Evolutionary conservation across 1,139 yeast species (phyloP), one percentile per base, ranked within the genome.

Genomic region (Lizanozyma gosingica): DNA sequence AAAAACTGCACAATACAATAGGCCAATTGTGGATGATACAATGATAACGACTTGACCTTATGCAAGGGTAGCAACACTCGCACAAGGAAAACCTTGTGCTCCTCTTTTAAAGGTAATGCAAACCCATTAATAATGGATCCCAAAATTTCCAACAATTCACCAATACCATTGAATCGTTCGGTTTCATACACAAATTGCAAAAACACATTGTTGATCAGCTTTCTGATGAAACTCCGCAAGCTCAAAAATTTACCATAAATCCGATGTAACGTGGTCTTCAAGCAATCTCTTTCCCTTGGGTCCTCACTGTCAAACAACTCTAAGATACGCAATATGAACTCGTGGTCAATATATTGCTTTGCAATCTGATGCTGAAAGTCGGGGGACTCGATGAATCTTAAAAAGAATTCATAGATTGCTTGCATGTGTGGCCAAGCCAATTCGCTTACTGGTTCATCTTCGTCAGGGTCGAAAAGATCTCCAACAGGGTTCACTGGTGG

Each of bases 401-500:
- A 67, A 58, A 92, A 92, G 55, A 92, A 87, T 59, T 92, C 97
- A 64, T 94, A 92, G 36, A 90, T 95, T 36, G 90, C 78, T 62
- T 87, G 95, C 97, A 94, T 92, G 60, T 92, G 99, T 3, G 98
- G 96, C 99, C 99, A 92, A 4, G 97, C 92, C 46, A 92, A 78
- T 58, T 94, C 98, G 54, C 80, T 80, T 35, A 92, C 95, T 1
- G 97, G 97, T 62, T 92, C 99, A 63, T 92, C 98, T 64, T 92
- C 99, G 65, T 92, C 98, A 0, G 99, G 98, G 54, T 94, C 98
- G 60, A 77, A 94, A 22, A 92, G 75, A 47, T 94, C 98, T 34
- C 98, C 98, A 35, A 90, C 76, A 3, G 97, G 97, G 59, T 94
- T 92, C 36, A 90, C 95, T 1, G 97, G 97, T 1, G 99, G 98